Base-by-base conservation (phyloP, 2,329 filamentous ascomycete genomes). In the Cercospora sesami region DNA sequence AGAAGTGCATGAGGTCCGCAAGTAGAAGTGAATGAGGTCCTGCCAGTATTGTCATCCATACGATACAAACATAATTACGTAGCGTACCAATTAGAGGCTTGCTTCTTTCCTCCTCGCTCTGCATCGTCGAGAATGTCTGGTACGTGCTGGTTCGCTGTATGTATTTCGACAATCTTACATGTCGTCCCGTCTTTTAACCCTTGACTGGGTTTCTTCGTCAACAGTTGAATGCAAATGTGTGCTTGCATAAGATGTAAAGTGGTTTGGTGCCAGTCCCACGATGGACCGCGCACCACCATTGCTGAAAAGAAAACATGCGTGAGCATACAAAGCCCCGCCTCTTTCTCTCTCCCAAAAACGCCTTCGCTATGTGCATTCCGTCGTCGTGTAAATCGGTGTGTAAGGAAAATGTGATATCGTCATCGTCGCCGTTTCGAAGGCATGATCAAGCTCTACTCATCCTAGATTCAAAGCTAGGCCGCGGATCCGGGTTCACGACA, bases 401-500 rank as follows among this genome's bases (percentile, higher is more conserved):
- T 39, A 59, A 48, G 53, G 51, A 64, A 70, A 70, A 66, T 65
- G 62, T 67, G 59, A 66, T 64, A 33, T 60, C 65, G 65, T 58
- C 67, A 65, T 66, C 66, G 62, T 58, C 28, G 36, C 48, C 61
- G 21, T 18, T 30, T 23, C 23, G 61, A 23, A 55, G 18, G 23
- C 26, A 57, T 51, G 59, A 63, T 51, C 28, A 65, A 28, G 33
- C 60, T 28, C 48, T 60, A 58, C 55, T 67, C 21, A 67, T 66
- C 42, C 74, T 70, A 14, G 74, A 76, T 61, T 77, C 76, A 64
- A 76, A 76, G 60, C 74, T 76, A 9, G 67, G 63, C 60, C 76
- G 72, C n/a, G 69, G 69, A 66, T 79, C 78, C 10, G 78, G 78
- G 58, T 79, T 79, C 36, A 72, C 73, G 23, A 84, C 81, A 26